These are phyloP conservation scores for Primulina tabacum DNA, from an alignment of 257 asterid genomes.

Conservation along the genomic window DNA sequence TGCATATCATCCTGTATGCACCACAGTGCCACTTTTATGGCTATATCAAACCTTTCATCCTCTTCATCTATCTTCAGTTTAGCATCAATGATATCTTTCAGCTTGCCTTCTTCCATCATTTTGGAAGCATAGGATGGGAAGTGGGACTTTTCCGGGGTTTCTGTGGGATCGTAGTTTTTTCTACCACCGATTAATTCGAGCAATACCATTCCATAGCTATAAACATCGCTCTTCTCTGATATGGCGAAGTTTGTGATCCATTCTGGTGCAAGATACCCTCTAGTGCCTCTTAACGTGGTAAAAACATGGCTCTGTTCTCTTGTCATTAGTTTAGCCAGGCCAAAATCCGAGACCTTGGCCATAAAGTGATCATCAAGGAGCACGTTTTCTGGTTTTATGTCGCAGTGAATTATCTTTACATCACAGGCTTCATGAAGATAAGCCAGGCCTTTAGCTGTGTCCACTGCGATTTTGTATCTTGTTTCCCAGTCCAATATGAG, in stretches of 20 bases:
- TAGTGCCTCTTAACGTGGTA: constrained; percentile 79
- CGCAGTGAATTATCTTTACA: constrained; percentile 79
- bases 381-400: constrained; percentile 84
- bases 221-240: constrained; percentile 76
- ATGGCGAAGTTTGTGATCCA: constrained; percentile 83
- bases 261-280: constrained; percentile 95
- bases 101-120: constrained; percentile 88
- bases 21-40: constrained; percentile 85
- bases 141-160: constrained; percentile 66
- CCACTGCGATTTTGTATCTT: constrained; percentile 69
- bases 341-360: constrained; percentile 83
- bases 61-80: constrained; percentile 49
- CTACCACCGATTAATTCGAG: constrained; percentile 92
- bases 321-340: constrained; percentile 88
- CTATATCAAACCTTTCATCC: constrained; percentile 63
- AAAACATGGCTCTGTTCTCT: constrained; percentile 83
- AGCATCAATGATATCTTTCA: constrained; percentile 60
- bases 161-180: constrained; percentile 63
- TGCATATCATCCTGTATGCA: constrained; percentile 93
- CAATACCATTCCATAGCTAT: constrained; percentile 79
- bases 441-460: constrained; percentile 84
- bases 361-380: constrained; percentile 72
- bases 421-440: constrained; percentile 88
- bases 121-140: constrained; percentile 80
- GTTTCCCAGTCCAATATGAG: constrained; percentile 77